These are phyloP conservation scores for Lichtheimia ornata DNA, from an alignment of 371 early-diverging fungal genomes.

Conservation along the genomic window DNA sequence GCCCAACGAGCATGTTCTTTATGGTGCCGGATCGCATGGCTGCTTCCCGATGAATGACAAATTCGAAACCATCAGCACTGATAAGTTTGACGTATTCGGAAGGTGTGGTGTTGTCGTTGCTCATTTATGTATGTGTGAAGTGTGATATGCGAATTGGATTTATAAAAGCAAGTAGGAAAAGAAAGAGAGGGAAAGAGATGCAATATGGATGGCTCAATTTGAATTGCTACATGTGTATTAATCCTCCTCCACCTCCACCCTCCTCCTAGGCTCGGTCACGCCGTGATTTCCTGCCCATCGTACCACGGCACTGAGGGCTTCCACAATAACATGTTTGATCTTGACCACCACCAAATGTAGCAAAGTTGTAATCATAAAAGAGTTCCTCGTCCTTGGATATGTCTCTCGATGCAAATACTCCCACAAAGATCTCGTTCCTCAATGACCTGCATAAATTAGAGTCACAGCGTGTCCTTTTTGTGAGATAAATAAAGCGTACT, in stretches of 20 bases:
- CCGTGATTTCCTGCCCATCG: constrained; percentile 47
- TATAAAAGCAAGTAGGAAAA: not conserved
- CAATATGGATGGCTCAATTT: no score
- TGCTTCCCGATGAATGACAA: constrained; percentile 84
- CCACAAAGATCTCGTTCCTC: constrained; percentile 73
- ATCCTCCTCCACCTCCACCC: no score
- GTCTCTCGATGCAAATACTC: constrained; percentile 75
- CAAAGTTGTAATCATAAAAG: constrained; percentile 88
- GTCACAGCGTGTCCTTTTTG: not conserved
- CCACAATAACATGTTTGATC: constrained; percentile 75
- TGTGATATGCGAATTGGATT: not conserved
- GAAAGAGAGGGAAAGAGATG: not conserved
- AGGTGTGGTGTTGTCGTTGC: constrained; percentile 6
- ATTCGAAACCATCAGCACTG: constrained; percentile 89
- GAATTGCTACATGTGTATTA: no score
- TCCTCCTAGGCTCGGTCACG: not conserved
- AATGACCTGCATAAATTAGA: constrained; percentile 45
- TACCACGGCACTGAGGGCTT: constrained; percentile 68
- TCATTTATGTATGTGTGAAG: not conserved
- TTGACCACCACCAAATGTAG: constrained; percentile 65
- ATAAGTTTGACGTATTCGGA: constrained; percentile 76
- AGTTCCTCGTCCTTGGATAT: constrained; percentile 76
- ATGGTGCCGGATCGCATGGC: constrained; percentile 92
- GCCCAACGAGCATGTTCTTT: constrained; percentile 87
- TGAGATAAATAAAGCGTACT: not conserved